Conservation (phyloP, 371 early-diverging fungal species). For the Encephalitozoon cuniculi region DNA sequence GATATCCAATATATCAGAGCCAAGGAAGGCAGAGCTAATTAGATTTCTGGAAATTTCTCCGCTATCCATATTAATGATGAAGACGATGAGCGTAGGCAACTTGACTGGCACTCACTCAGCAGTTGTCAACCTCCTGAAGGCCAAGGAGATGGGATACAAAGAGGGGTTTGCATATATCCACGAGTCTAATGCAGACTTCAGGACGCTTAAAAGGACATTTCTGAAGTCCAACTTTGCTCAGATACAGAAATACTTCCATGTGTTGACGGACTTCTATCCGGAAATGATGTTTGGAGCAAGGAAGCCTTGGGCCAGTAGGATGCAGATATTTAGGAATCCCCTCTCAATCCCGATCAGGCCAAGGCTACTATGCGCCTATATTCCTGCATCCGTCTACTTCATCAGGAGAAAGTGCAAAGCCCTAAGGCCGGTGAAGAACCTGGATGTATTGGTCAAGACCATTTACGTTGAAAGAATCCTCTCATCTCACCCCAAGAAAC, state of each 20-base stretch:
- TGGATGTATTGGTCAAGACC: slow-evolving; percentile 12
- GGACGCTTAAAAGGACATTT: background rate
- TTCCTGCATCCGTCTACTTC: slow-evolving; percentile 1
- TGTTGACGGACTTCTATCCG: slow-evolving; percentile 15
- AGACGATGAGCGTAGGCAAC: background rate
- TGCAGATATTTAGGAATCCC: slow-evolving; percentile 13
- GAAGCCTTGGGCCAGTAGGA: background rate
- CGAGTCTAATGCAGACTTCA: background rate
- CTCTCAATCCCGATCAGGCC: slow-evolving; percentile 4
- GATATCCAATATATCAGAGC: background rate
- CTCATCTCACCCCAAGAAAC: background rate
- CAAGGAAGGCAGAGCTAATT: background rate
- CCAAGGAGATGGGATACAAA: background rate
- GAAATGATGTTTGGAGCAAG: slow-evolving; percentile 14
- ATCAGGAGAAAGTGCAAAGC: background rate
- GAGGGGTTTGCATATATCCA: background rate
- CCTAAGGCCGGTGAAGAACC: background rate
- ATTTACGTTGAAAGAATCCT: slow-evolving; percentile 28
- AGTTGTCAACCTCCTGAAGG: background rate
- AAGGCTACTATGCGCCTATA: slow-evolving; percentile 6
- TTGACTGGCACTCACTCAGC: background rate
- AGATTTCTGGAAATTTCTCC: slow-evolving; percentile 14
- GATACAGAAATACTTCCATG: slow-evolving; percentile 8
- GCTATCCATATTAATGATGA: background rate
- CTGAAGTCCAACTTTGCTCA: slow-evolving; percentile 7